These are phyloP conservation scores for Fusarium verticillioides DNA, from an alignment of 2,329 filamentous ascomycete species.

Conservation along the genomic window DNA sequence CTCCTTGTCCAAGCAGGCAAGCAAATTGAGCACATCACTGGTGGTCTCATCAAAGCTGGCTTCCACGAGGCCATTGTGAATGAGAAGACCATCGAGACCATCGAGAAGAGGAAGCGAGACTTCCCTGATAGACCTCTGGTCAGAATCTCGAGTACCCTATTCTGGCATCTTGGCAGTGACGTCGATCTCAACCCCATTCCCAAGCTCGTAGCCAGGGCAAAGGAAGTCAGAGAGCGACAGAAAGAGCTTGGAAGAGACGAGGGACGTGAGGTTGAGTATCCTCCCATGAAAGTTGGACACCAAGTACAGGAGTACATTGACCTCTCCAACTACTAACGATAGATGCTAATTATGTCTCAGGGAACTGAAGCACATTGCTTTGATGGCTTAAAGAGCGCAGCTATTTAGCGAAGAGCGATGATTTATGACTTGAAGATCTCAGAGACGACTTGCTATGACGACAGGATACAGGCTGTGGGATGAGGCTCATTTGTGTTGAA, in stretches of 20 bases:
- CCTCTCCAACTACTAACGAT: background rate
- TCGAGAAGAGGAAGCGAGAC: slow-evolving; percentile 55
- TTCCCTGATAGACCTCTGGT: slow-evolving; percentile 62
- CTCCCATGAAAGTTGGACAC: slow-evolving; percentile 67
- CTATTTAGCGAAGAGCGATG: background rate
- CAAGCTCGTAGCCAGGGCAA: slow-evolving; percentile 57
- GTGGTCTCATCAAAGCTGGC: slow-evolving; percentile 69
- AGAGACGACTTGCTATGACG: background rate
- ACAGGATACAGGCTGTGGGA: background rate
- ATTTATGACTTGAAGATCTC: slow-evolving; percentile 5
- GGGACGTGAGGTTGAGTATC: slow-evolving; percentile 61
- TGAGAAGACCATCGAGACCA: slow-evolving; percentile 60
- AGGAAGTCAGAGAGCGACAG: slow-evolving; percentile 58
- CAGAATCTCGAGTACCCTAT: slow-evolving; percentile 69
- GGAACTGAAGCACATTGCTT: slow-evolving; percentile 64
- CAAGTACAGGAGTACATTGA: slow-evolving; percentile 65
- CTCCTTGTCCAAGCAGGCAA: slow-evolving; percentile 71
- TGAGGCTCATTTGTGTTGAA: background rate
- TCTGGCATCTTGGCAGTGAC: slow-evolving; percentile 70
- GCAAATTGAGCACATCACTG: slow-evolving; percentile 70
- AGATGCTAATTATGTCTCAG: slow-evolving; percentile 43
- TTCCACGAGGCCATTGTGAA: slow-evolving; percentile 72
- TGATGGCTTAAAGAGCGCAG: slow-evolving; percentile 56
- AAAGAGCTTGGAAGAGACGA: slow-evolving; percentile 63
- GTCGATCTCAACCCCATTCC: slow-evolving; percentile 65